Base-by-base conservation (phyloP, 257 asterid species). In the Orobanche coerulescens region DNA sequence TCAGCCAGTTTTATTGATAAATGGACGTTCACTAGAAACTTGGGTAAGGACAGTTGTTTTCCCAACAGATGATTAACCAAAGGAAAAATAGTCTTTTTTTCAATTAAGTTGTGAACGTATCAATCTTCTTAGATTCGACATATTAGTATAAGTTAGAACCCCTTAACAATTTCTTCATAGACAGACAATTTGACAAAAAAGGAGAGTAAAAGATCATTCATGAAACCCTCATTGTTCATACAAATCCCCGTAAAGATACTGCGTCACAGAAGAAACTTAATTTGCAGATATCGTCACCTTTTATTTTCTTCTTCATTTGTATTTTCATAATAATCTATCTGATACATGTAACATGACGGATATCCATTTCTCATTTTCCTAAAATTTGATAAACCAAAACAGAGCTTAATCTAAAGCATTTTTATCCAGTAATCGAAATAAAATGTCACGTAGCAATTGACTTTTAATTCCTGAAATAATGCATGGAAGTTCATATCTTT, bases 301-400 rank as follows among this genome's bases (percentile, higher is more conserved):
- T 5, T 11, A 11, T 20, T 26, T 28, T 39, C 23, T 5, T 39
- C 12, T 46, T 44, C 30, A 14, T 63, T 18, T 42, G 39, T 16
- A 14, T 10, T 42, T 63, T 19, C 19, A n/a, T 44, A 44, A 20
- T 23, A 14, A 53, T 44, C 33, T 20, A 20, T 43, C 46, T 19
- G 57, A 59, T 31, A 54, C 19, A 3, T 11, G n/a, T n/a, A 30
- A 30, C 7, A 30, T 30, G 19, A 49, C 16, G 20, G 16, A 43
- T 34, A 67, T 16, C 47, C 24, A 18, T 31, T 23, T 46, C 23
- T 46, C 23, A 22, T 40, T 51, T 12, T 28, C 58, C 54, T 12
- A 52, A 58, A 44, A 57, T 46, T 66, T 47, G 47, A 24, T 31
- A 40, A 65, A 24, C 4, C 20, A 52, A 49, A 67, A 15, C 23